Evolutionary conservation across 2,329 filamentous ascomycete genomes (phyloP).

Genomic region (Intubia oerlemansii): DNA sequence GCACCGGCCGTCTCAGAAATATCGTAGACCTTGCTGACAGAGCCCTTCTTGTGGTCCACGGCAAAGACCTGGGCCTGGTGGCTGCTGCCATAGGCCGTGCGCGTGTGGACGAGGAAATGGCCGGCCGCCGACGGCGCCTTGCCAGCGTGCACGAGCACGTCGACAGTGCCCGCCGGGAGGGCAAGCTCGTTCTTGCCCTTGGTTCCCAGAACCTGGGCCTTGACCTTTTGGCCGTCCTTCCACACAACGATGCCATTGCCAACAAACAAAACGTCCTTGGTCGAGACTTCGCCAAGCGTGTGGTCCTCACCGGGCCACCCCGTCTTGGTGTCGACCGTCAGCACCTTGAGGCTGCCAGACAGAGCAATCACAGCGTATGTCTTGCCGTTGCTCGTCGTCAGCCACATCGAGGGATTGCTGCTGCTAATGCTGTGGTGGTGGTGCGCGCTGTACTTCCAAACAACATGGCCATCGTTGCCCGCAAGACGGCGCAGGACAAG

Average conservation of each 20-base stretch:
- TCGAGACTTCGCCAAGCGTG: constrained; percentile 38
- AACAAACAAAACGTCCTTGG: constrained; percentile 49
- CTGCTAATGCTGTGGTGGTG: too few relatives aligned
- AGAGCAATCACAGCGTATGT: constrained; percentile 64
- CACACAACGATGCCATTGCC: constrained; percentile 60
- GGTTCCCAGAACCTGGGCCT: constrained; percentile 47
- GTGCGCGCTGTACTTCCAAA: constrained; percentile 61
- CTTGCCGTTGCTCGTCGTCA: constrained; percentile 42
- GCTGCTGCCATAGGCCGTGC: constrained; percentile 40
- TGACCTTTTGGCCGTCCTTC: constrained; percentile 47
- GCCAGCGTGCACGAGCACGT: constrained; percentile 10
- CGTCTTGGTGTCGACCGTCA: constrained; percentile 48
- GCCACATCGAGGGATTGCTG: too few relatives aligned
- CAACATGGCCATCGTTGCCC: constrained; percentile 46
- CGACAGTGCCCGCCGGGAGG: constrained; percentile 4
- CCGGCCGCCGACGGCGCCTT: constrained; percentile 30
- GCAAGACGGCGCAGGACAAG: constrained; percentile 45
- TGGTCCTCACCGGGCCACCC: constrained; percentile 55
- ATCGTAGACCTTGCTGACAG: constrained; percentile 57
- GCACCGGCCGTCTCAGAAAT: constrained; percentile 48
- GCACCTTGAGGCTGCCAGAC: constrained; percentile 54
- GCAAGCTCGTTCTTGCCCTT: constrained; percentile 22
- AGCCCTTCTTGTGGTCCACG: constrained; percentile 47
- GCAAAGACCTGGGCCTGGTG: constrained; percentile 57
- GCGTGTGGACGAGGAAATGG: constrained; percentile 72